Percentiles rank a stretch among this genome's conserved stretches.
phyloP scores from a whole-genome alignment of 345 rosid genomes.

The Aurinia saxatilis region DNA sequence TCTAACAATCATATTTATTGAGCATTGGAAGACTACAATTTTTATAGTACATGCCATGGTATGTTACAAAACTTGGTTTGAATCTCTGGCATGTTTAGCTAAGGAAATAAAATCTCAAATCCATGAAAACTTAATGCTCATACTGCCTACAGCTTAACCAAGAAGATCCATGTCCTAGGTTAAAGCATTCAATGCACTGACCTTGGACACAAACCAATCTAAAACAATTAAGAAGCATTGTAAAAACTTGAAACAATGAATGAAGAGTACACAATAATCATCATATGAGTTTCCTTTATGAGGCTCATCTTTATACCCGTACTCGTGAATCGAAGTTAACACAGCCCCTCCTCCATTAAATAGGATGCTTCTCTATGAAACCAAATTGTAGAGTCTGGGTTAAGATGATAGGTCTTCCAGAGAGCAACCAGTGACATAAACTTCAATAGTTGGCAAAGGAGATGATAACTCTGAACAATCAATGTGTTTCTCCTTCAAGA shows the following conservation, averaged over 20 bases:
- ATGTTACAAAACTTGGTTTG: no score
- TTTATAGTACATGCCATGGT: no score
- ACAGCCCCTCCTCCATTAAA: slow-evolving; percentile 37
- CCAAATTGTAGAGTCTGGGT: slow-evolving; percentile 66
- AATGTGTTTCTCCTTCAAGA: slow-evolving; percentile 55
- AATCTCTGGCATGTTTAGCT: no score
- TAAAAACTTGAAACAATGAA: slow-evolving; percentile 1
- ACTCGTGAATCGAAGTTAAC: slow-evolving; percentile 72
- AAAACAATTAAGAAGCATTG: no score
- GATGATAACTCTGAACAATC: slow-evolving; percentile 39
- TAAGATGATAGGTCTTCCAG: slow-evolving; percentile 69
- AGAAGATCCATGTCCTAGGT: neutral
- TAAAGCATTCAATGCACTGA: slow-evolving; percentile 4
- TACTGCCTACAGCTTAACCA: slow-evolving; percentile 4
- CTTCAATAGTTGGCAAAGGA: slow-evolving; percentile 40
- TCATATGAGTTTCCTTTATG: slow-evolving; percentile 33
- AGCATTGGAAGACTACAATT: no score
- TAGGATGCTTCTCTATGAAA: slow-evolving; percentile 54
- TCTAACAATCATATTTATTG: no score
- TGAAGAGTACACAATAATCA: slow-evolving; percentile 51
- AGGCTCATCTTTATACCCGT: slow-evolving; percentile 46
- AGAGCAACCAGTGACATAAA: slow-evolving; percentile 78
- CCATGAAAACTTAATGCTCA: no score
- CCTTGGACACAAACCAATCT: neutral
- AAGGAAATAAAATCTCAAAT: no score